Base-by-base conservation (phyloP, 2,329 filamentous ascomycete genomes). In the Trichoderma cornu-damae region DNA sequence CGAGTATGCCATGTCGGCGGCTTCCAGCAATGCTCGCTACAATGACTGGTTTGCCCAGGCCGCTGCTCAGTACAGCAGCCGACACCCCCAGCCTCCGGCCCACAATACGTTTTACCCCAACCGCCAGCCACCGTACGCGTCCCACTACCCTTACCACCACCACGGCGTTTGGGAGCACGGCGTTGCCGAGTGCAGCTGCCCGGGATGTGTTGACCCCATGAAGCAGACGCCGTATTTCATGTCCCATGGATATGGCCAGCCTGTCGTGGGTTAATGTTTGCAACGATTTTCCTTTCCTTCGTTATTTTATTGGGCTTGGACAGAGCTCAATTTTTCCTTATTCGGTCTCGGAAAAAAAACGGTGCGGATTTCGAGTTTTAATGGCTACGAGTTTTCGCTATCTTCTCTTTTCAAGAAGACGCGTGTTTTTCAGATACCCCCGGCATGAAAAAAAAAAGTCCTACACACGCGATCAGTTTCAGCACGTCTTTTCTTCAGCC, bases 41-140 rank as follows among this genome's bases (percentile, higher is more conserved):
- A 78, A 80, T 24, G 81, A 84, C 42, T 84, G 79, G 79, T 82
- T 84, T 59, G 70, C 73, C 7, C 73, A 77, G 58, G 72, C 72
- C 37, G 67, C 72, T 20, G 70, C 71, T 6, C 75, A 75, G 64
- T 76, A 77, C 60, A 72, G 73, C 61, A 73, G 60, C 16, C 75
- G 75, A 16, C 80, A 78, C 57, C 74, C 77, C 48, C 73, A 77
- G 40, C 68, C 69, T n/a, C 61, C 71, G 11, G 67, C 67, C 6
- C 74, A 76, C 57, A 75, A 70, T 54, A 65, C 66, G n/a, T 74
- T 72, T 35, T 75, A 75, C 55, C 68, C 71, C 34, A 69, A 72
- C 4, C 78, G 75, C 16, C 70, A 76, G 37, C 69, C 71, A 22
- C 66, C 67, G 2, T 79, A 77, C 50, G 61, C 69, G 5, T 65